A percentile compares a stretch with the other conserved stretches of the same genome.
Evolutionary conservation across 352 stramenopile species (phyloP).

Genomic region (Phytopythium ostracodes): DNA sequence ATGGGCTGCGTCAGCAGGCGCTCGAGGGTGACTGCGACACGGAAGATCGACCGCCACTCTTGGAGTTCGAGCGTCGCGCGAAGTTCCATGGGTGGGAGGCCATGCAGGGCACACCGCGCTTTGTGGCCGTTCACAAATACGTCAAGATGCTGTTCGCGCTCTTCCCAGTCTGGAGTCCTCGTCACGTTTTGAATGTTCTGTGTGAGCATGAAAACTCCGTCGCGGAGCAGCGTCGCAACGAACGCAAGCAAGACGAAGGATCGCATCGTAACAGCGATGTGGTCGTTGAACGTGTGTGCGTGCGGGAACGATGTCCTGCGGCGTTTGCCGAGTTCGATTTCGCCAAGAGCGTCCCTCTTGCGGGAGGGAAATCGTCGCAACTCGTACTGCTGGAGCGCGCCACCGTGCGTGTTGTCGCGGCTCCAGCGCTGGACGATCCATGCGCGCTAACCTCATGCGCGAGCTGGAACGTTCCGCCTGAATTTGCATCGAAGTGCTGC

Average conservation of each 20-base stretch:
- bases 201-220: slow-evolving; percentile 31
- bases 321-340: slow-evolving; percentile 68
- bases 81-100: slow-evolving; percentile 78
- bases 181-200: slow-evolving; percentile 44
- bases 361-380: slow-evolving; percentile 34
- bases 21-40: slow-evolving; percentile 65
- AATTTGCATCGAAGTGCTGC: slow-evolving; percentile 58
- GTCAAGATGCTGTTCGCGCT: slow-evolving; percentile 74
- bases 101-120: slow-evolving; percentile 40
- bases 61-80: slow-evolving; percentile 65
- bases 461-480: slow-evolving; percentile 50
- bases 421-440: slow-evolving; percentile 52
- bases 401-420: slow-evolving; percentile 43
- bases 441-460: slow-evolving; percentile 56
- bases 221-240: slow-evolving; percentile 11
- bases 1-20: slow-evolving; percentile 74
- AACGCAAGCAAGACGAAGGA: slow-evolving; percentile 8
- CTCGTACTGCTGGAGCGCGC: slow-evolving; percentile 54
- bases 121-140: slow-evolving; percentile 64
- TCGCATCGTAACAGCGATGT: slow-evolving; percentile 15
- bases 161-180: slow-evolving; percentile 67
- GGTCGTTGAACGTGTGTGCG: slow-evolving; percentile 22
- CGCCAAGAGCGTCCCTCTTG: slow-evolving; percentile 42
- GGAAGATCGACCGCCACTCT: slow-evolving; percentile 42
- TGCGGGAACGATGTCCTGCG: slow-evolving; percentile 20